Percentiles rank a stretch among this genome's conserved stretches.
These are phyloP conservation scores for Leccinum longicurvipes DNA, from an alignment of 768 basidiomycete species.

Conservation along the genomic window DNA sequence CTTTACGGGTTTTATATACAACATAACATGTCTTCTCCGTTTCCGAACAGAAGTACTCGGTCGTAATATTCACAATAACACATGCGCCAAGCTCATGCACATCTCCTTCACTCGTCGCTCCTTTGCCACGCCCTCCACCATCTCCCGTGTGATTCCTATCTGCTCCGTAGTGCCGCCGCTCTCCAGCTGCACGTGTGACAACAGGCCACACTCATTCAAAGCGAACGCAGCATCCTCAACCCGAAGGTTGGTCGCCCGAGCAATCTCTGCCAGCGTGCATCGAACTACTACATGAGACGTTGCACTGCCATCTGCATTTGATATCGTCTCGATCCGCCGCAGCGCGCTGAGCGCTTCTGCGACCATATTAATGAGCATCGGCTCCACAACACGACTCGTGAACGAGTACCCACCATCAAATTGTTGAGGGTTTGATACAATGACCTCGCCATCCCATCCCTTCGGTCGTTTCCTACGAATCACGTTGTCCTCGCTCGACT, in stretches of 20 bases:
- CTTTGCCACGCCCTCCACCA: constrained; percentile 62
- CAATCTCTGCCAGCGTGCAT: constrained; percentile 76
- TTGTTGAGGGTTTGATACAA: constrained; percentile 31
- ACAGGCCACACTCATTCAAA: constrained; percentile 80
- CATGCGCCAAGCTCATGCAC: constrained; percentile 59
- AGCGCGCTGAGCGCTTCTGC: constrained; percentile 54
- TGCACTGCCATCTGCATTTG: constrained; percentile 64
- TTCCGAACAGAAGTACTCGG: background rate
- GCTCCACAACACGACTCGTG: background rate
- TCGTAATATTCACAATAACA: constrained; percentile 39
- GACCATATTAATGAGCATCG: background rate
- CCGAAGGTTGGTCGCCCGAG: constrained; percentile 75
- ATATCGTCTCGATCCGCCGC: constrained; percentile 55
- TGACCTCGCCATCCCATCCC: constrained; percentile 72
- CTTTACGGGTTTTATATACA: constrained; percentile 17
- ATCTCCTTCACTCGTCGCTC: constrained; percentile 70
- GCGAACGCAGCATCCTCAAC: constrained; percentile 88
- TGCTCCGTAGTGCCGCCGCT: constrained; percentile 36
- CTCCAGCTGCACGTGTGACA: constrained; percentile 42
- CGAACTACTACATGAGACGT: constrained; percentile 62
- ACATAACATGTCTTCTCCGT: constrained; percentile 17
- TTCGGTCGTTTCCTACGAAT: constrained; percentile 50
- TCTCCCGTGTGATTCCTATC: constrained; percentile 58
- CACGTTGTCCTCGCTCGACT: constrained; percentile 32
- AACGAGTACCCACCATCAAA: constrained; percentile 39